Evolutionary conservation across 192 early-diverging fungal genomes (phyloP).

Genomic region (Gigaspora rosea): DNA sequence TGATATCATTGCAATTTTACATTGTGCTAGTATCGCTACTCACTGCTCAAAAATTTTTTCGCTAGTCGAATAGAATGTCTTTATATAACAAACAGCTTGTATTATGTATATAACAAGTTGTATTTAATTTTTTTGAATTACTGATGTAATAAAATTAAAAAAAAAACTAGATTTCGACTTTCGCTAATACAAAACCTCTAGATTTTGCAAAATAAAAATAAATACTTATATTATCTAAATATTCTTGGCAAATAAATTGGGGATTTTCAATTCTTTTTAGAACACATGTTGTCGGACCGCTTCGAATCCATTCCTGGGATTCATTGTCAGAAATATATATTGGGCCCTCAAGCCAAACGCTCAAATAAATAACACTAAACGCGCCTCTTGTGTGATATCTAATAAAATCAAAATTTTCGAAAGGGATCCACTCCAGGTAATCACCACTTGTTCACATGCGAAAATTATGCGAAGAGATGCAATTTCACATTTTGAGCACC

Average conservation of each 20-base stretch:
- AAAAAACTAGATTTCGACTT: no score
- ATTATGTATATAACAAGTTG: no score
- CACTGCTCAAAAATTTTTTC: no score
- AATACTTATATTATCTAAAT: not conserved
- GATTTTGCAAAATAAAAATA: no score
- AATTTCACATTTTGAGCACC: constrained; percentile 1
- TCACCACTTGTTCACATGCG: constrained; percentile 5
- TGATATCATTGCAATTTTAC: no score
- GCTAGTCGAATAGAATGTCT: no score
- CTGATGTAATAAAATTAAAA: no score
- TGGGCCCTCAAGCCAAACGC: constrained; percentile 11
- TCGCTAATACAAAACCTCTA: no score
- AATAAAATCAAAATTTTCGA: not conserved
- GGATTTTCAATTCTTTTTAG: not conserved
- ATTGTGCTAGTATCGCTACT: no score
- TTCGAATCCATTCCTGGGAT: not conserved
- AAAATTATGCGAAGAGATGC: not conserved
- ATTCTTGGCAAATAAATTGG: not conserved
- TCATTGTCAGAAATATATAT: constrained; percentile 1
- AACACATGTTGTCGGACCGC: not conserved
- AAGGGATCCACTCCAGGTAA: constrained; percentile 1
- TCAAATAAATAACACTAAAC: not conserved
- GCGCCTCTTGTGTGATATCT: not conserved
- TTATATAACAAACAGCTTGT: no score
- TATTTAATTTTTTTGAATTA: no score